These are phyloP conservation scores for Fistulinella prunicolor DNA, from an alignment of 768 basidiomycete genomes.

Conservation along the genomic window DNA sequence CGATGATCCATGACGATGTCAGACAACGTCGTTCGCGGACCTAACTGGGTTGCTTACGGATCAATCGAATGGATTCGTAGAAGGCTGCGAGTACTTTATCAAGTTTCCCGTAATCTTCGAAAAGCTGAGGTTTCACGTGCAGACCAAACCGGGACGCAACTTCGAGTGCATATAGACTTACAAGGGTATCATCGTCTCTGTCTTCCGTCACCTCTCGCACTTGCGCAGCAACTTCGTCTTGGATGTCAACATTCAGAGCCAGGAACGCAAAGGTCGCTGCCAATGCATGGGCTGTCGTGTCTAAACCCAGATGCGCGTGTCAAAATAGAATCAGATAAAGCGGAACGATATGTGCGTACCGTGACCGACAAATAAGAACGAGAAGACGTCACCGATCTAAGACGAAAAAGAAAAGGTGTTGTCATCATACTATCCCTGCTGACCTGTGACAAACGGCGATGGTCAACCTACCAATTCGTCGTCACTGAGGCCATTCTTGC, in stretches of 20 bases:
- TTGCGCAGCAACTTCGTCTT: slow-evolving; percentile 31
- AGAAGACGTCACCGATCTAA: slow-evolving; percentile 51
- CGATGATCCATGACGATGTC: neutral
- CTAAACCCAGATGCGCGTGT: slow-evolving; percentile 9
- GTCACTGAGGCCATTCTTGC: slow-evolving; percentile 14
- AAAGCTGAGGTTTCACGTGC: slow-evolving; percentile 13
- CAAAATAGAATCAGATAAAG: neutral
- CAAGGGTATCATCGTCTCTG: slow-evolving; percentile 15
- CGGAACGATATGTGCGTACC: slow-evolving; percentile 30
- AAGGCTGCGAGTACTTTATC: slow-evolving; percentile 28
- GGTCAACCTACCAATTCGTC: slow-evolving; percentile 14
- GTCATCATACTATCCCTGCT: neutral
- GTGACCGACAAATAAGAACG: slow-evolving; percentile 56
- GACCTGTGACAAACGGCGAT: too few species aligned
- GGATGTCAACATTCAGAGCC: slow-evolving; percentile 28
- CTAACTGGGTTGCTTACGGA: slow-evolving; percentile 18
- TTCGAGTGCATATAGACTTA: slow-evolving; percentile 2
- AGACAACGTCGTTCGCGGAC: neutral
- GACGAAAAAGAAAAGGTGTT: neutral
- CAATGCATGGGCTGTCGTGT: slow-evolving; percentile 32
- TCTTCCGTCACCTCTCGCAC: slow-evolving; percentile 23
- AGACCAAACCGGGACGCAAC: too few species aligned
- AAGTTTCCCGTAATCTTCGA: slow-evolving; percentile 28
- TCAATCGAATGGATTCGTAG: slow-evolving; percentile 30
- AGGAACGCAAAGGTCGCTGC: slow-evolving; percentile 32